Base-by-base conservation (phyloP, 139 green algal genomes). In the Chlamydomonas sp. region DNA sequence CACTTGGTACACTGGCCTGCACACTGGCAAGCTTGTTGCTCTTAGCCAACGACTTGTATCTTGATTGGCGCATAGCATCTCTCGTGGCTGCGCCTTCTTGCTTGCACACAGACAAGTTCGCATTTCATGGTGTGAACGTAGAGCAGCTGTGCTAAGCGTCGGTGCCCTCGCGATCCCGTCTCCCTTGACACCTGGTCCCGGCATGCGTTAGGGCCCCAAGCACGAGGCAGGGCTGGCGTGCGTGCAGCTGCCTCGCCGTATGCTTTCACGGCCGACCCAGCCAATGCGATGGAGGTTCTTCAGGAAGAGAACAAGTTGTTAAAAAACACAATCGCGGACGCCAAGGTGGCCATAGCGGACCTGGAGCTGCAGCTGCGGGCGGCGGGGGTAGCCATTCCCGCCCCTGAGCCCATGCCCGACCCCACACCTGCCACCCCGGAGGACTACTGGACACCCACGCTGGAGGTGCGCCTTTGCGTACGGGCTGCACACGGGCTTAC, bases 261-360 rank as follows among this genome's bases (percentile, higher is more conserved):
- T 79, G 80, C 68, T 3, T 49, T 79, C 69, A 63, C 14, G 49
- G 73, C 73, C 8, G 83, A 88, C 73, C 83, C 83, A n/a, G 31
- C 31, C 20, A 88, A 57, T 63, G 75, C 63, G 0, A 61, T 97
- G 62, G 95, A 97, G 76, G 78, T 95, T 58, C 83, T 97, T 60
- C 80, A 89, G 60, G 78, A 92, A 57, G 95, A 97, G 93, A 97
- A 97, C 88, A 95, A 96, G 80, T 86, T 96, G 59, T 91, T 97
- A 18, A 95, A 95, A 74, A 63, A 85, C 0, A 93, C 94, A 49
- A 74, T 90, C 16, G 31, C 59, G 2, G 89, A 92, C 7, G 82
- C 86, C 1, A 85, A 79, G 61, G n/a, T 17, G 20, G 79, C 85
- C 20, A 90, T 91, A 10, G 4, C 80, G 12, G 80, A 79, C 17